A percentile compares a stretch with the other conserved stretches of the same genome.
phyloP scores from a whole-genome alignment of 768 basidiomycete genomes.

The Termitomyces sp. region DNA sequence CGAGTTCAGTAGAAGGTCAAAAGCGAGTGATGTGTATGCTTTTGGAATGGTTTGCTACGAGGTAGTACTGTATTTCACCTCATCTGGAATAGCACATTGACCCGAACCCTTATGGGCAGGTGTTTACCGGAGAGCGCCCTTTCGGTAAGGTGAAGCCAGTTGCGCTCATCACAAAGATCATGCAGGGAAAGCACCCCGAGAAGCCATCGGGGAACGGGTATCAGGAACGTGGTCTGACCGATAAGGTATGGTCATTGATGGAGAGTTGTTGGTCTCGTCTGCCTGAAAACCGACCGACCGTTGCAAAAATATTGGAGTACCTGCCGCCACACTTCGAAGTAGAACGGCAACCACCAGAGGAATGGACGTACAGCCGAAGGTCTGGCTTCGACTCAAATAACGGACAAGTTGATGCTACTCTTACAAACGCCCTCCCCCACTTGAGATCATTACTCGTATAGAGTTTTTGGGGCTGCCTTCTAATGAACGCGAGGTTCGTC shows the following conservation, averaged over 20 bases:
- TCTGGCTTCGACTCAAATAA: not conserved
- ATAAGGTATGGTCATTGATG: conserved; percentile 9
- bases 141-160: not conserved
- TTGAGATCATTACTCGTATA: not conserved
- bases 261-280: conserved; percentile 3
- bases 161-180: not conserved
- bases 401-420: not conserved
- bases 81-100: conserved; percentile 25
- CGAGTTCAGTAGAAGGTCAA: conserved; percentile 6
- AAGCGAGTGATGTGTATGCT: conserved; percentile 14
- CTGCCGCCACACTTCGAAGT: not conserved
- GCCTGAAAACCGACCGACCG: not conserved
- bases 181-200: not conserved
- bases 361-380: conserved; percentile 3
- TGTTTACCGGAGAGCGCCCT: conserved; percentile 1
- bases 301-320: not conserved
- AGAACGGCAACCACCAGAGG: not conserved
- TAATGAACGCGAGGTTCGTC: not conserved
- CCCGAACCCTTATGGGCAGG: not conserved
- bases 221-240: conserved; percentile 5
- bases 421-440: conserved; percentile 1
- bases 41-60: conserved; percentile 16
- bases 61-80: not conserved
- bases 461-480: not conserved
- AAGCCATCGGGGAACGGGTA: not conserved